phyloP scores from a whole-genome alignment of 495 filamentous ascomycete species.

The Aspergillus cavernicola region DNA sequence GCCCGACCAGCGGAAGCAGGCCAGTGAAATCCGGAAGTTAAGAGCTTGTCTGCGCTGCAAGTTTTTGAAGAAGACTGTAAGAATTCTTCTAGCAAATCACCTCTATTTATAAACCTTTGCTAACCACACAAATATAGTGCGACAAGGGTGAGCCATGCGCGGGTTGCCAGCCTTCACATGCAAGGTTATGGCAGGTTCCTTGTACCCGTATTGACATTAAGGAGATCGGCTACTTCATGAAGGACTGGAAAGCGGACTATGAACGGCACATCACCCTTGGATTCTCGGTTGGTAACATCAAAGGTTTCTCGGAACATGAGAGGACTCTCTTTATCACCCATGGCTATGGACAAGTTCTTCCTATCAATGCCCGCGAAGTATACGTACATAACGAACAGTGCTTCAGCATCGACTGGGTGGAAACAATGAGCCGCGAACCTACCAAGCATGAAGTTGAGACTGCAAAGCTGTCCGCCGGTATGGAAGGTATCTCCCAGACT shows the following conservation, averaged over 20 bases:
- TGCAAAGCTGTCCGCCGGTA: slow-evolving; percentile 77
- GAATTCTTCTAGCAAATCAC: not conserved
- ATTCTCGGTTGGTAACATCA: slow-evolving; percentile 89
- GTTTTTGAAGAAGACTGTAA: slow-evolving; percentile 88
- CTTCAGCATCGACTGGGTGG: slow-evolving; percentile 88
- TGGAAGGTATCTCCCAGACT: slow-evolving; percentile 73
- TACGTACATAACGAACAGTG: slow-evolving; percentile 87
- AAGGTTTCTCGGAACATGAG: slow-evolving; percentile 80
- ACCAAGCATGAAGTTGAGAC: slow-evolving; percentile 80
- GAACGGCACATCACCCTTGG: slow-evolving; percentile 82
- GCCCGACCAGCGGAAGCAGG: slow-evolving; percentile 92
- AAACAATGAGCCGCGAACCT: slow-evolving; percentile 66
- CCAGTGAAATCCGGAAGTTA: slow-evolving; percentile 88
- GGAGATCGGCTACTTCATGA: slow-evolving; percentile 96
- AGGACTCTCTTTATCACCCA: slow-evolving; percentile 78
- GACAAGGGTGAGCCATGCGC: slow-evolving; percentile 92
- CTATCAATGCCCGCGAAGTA: slow-evolving; percentile 85
- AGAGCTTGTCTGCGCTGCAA: slow-evolving; percentile 93
- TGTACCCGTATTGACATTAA: slow-evolving; percentile 96
- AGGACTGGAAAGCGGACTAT: slow-evolving; percentile 94
- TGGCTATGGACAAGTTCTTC: slow-evolving; percentile 83
- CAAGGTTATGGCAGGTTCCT: slow-evolving; percentile 89
- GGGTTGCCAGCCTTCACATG: slow-evolving; percentile 89
- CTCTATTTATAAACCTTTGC: not conserved
- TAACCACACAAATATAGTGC: slow-evolving; percentile 44